Conservation (phyloP, 257 asterid genomes). For the Solanum appendiculatum region DNA sequence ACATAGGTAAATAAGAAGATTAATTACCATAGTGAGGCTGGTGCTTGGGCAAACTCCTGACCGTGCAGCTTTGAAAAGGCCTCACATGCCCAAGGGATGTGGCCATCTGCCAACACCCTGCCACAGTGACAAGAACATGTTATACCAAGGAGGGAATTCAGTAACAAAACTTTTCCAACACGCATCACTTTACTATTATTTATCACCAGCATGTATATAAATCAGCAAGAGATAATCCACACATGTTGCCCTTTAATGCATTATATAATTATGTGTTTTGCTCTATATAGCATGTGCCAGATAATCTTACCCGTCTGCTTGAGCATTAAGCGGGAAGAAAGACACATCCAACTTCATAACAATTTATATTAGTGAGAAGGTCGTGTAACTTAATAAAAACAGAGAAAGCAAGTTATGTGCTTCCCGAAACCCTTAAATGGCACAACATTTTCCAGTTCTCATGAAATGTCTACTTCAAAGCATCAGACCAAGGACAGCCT, state of each 20-base stretch:
- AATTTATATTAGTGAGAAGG: background rate
- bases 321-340: background rate
- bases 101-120: constrained; percentile 99
- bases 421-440: background rate
- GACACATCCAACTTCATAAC: background rate
- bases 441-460: background rate
- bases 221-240: background rate
- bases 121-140: constrained; percentile 10
- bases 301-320: background rate
- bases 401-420: background rate
- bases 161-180: background rate
- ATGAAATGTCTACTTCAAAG: background rate
- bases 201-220: background rate
- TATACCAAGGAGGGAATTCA: background rate
- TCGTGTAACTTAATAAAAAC: background rate
- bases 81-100: constrained; percentile 97
- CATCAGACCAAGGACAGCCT: background rate
- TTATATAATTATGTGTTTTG: background rate
- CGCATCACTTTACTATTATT: background rate
- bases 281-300: background rate
- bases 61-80: constrained; percentile 80
- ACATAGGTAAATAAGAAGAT: background rate
- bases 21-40: constrained; percentile 69
- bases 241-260: background rate
- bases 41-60: constrained; percentile 43